These are phyloP conservation scores for Paecilomyces variotii DNA, from an alignment of 2,329 filamentous ascomycete species.

Conservation along the genomic window DNA sequence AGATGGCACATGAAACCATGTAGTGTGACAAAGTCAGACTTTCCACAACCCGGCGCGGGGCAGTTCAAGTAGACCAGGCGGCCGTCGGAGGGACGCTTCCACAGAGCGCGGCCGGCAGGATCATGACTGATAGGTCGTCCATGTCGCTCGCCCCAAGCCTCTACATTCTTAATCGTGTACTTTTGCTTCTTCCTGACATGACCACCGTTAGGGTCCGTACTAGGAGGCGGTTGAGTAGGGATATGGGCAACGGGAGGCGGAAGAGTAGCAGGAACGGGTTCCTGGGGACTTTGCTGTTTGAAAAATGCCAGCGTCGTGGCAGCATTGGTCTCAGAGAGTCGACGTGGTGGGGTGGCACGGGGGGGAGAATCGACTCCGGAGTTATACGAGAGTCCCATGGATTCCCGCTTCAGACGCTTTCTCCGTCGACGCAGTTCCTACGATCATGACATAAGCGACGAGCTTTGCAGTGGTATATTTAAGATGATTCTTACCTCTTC, in stretches of 20 bases:
- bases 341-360: constrained; percentile 29
- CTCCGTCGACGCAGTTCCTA: constrained; percentile 33
- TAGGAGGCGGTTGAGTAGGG: constrained; percentile 3
- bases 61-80: constrained; percentile 32
- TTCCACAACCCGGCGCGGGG: constrained; percentile 29
- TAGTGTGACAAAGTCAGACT: constrained; percentile 33
- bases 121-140: constrained; percentile 34
- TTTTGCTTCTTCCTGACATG: constrained; percentile 32
- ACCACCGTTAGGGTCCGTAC: constrained; percentile 10
- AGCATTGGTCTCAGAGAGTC: constrained; percentile 33
- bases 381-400: constrained; percentile 31
- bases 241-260: constrained; percentile 6
- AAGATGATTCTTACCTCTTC: constrained; percentile 27
- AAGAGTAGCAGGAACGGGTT: constrained; percentile 23
- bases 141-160: constrained; percentile 34
- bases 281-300: constrained; percentile 34
- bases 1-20: constrained; percentile 37
- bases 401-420: constrained; percentile 32
- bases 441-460: neutral
- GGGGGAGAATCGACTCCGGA: constrained; percentile 28
- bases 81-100: constrained; percentile 33
- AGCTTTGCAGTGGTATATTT: neutral
- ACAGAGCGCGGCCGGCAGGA: constrained; percentile 28
- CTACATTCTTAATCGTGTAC: constrained; percentile 35
- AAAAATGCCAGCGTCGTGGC: constrained; percentile 34